phyloP scores from a whole-genome alignment of 371 early-diverging fungal genomes.

The Saksenaea vasiformis region DNA sequence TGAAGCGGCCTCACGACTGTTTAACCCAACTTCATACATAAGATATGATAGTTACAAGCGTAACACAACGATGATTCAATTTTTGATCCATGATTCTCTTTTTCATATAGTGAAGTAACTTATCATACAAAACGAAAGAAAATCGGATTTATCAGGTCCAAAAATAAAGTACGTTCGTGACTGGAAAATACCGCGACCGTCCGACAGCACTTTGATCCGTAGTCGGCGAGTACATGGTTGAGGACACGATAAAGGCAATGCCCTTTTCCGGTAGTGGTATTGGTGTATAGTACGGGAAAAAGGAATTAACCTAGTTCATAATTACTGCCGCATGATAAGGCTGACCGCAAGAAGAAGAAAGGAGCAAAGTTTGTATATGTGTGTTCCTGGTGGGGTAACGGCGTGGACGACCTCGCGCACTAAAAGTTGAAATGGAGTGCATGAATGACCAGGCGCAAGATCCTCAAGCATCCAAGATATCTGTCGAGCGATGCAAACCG shows the following conservation, averaged over 20 bases:
- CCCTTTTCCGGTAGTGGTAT: conserved; percentile 4
- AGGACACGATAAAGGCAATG: conserved; percentile 2
- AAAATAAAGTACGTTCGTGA: conserved; percentile 7
- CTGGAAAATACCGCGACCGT: conserved; percentile 13
- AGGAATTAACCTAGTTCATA: background rate
- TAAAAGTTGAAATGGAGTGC: too few relatives aligned
- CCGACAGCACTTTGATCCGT: conserved; percentile 14
- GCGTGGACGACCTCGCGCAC: too few relatives aligned
- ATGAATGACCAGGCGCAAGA: too few relatives aligned
- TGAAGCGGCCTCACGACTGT: conserved; percentile 18
- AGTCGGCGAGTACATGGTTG: conserved; percentile 16
- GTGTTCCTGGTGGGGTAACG: too few relatives aligned
- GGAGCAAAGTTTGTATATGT: too few relatives aligned
- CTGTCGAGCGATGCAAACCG: background rate
- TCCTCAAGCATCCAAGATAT: conserved; percentile 1
- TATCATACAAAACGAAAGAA: background rate
- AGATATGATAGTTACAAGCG: conserved; percentile 16
- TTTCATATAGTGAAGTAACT: background rate
- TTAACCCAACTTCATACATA: conserved; percentile 16
- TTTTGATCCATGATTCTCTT: background rate
- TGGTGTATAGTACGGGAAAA: conserved; percentile 8
- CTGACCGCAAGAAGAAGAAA: background rate
- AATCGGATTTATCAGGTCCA: background rate
- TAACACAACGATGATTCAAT: background rate
- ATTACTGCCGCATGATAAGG: conserved; percentile 7